Evolutionary conservation across 1,284 basidiomycete genomes (phyloP).

Genomic region (Vanrija pseudolonga): DNA sequence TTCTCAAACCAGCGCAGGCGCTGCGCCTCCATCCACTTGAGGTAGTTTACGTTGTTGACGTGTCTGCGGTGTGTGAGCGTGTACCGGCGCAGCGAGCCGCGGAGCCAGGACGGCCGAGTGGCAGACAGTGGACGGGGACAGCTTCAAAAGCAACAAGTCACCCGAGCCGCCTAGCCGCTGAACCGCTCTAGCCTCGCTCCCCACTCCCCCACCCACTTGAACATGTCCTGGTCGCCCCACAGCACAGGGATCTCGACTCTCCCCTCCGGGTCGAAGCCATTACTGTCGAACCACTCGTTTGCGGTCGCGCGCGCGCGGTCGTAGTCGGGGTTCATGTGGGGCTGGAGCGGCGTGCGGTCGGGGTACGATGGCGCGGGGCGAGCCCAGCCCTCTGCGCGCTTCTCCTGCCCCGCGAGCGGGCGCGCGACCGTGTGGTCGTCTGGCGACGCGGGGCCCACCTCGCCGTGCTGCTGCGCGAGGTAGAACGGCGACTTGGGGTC

Average conservation of each 20-base stretch:
- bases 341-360: constrained; percentile 4
- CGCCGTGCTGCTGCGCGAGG: constrained; percentile 31
- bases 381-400: not conserved
- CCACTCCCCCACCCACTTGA: constrained; percentile 29
- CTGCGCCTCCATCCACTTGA: constrained; percentile 37
- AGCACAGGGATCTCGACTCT: constrained; percentile 43
- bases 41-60: constrained; percentile 40
- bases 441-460: constrained; percentile 36
- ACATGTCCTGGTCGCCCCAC: constrained; percentile 48
- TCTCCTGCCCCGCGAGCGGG: constrained; percentile 10
- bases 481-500: constrained; percentile 41
- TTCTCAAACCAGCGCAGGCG: constrained; percentile 29
- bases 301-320: constrained; percentile 16
- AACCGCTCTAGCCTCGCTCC: no score
- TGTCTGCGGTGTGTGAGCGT: constrained; percentile 23
- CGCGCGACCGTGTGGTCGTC: constrained; percentile 36
- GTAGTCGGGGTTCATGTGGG: constrained; percentile 8
- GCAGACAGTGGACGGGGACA: no score
- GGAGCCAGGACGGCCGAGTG: no score
- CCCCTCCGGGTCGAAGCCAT: constrained; percentile 35
- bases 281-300: constrained; percentile 19
- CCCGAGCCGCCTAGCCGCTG: no score
- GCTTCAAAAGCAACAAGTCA: no score
- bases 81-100: no score
- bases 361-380: not conserved